These are phyloP conservation scores for Tricholoma furcatifolium DNA, from an alignment of 768 basidiomycete genomes.

Conservation along the genomic window DNA sequence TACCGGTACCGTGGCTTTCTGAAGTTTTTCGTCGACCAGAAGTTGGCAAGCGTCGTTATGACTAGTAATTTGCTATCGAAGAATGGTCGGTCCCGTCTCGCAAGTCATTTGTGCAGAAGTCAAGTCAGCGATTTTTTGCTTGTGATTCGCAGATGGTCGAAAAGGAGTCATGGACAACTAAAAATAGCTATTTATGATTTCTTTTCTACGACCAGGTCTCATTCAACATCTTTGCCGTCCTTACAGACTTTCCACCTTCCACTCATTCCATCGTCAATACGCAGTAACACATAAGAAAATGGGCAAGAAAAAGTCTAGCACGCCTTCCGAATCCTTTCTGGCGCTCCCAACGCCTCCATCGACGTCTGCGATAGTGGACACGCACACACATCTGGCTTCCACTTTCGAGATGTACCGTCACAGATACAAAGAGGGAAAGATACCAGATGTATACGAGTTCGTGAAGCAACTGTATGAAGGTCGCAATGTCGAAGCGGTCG, in stretches of 20 bases:
- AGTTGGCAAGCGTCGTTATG: too few relatives aligned
- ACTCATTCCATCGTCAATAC: background rate
- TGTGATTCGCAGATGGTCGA: too few relatives aligned
- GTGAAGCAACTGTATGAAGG: constrained; percentile 58
- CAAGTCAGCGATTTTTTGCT: too few relatives aligned
- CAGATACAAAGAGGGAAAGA: constrained; percentile 59
- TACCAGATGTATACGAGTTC: constrained; percentile 65
- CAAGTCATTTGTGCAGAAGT: too few relatives aligned
- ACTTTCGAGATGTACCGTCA: constrained; percentile 64
- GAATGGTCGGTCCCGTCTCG: too few relatives aligned
- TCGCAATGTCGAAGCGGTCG: constrained; percentile 60
- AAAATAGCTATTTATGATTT: constrained; percentile 5
- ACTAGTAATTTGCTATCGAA: too few relatives aligned
- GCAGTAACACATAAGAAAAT: constrained; percentile 20
- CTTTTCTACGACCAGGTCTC: constrained; percentile 1
- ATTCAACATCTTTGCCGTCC: constrained; percentile 1
- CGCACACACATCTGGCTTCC: constrained; percentile 80
- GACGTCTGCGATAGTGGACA: constrained; percentile 61
- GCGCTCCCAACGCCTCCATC: constrained; percentile 37
- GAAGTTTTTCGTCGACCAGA: too few relatives aligned
- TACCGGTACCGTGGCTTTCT: too few relatives aligned
- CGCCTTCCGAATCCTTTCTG: constrained; percentile 34
- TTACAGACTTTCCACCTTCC: background rate
- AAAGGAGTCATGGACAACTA: background rate
- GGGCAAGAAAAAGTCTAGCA: constrained; percentile 39